Evolutionary conservation across 2,329 filamentous ascomycete genomes (phyloP).

Genomic region (Herpotrichia juniperi): DNA sequence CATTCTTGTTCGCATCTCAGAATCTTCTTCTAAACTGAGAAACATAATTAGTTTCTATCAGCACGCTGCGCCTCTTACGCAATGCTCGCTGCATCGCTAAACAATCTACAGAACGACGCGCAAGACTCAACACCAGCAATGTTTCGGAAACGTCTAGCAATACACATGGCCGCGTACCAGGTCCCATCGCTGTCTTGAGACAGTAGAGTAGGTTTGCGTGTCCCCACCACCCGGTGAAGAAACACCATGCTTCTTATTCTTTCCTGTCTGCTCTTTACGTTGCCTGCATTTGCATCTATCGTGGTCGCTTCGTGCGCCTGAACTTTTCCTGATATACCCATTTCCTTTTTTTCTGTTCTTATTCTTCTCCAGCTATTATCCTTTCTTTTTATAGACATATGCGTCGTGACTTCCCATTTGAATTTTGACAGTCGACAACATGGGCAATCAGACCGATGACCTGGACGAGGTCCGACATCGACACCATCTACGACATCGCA

Average conservation of each 20-base stretch:
- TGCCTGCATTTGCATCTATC: neutral
- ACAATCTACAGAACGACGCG: neutral
- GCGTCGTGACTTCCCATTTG: too few species aligned
- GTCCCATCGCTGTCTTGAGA: neutral
- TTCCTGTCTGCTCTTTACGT: neutral
- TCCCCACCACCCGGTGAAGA: neutral
- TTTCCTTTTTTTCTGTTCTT: neutral
- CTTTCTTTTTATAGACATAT: neutral
- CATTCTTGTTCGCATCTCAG: too few species aligned
- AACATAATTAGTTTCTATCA: neutral
- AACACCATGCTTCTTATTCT: neutral
- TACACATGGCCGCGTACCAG: neutral
- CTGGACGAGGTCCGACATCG: constrained; percentile 31
- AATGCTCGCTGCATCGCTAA: neutral
- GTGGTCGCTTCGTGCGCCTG: neutral
- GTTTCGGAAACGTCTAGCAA: neutral
- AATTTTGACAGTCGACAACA: neutral
- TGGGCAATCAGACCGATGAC: constrained; percentile 3
- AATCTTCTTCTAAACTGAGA: too few species aligned
- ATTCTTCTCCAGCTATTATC: neutral
- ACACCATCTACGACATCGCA: constrained; percentile 30
- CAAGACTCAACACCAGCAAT: neutral
- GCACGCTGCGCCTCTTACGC: neutral
- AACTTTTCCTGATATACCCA: neutral
- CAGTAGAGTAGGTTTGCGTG: neutral